Evolutionary conservation across 2,329 filamentous ascomycete species (phyloP).

Genomic region (Macrophomina phaseolina): DNA sequence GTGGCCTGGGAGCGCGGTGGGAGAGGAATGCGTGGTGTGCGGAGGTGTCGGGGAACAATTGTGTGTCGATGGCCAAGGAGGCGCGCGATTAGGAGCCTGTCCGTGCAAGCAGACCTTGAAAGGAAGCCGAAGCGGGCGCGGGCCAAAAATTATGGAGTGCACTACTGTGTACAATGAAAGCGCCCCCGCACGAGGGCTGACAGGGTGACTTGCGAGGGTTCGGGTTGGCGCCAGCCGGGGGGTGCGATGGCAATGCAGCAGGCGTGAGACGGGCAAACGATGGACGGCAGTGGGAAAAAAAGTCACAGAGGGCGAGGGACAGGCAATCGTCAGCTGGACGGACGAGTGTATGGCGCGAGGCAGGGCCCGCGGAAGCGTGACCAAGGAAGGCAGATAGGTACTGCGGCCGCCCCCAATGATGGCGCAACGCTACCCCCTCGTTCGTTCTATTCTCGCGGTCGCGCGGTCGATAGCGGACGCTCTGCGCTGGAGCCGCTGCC

Average conservation of each 20-base stretch:
- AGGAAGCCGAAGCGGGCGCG: slow-evolving; percentile 23
- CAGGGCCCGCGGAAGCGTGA: slow-evolving; percentile 25
- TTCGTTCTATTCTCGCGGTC: slow-evolving; percentile 20
- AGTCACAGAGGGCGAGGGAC: slow-evolving; percentile 13
- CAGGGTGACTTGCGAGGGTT: slow-evolving; percentile 17
- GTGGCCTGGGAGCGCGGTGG: slow-evolving; percentile 1
- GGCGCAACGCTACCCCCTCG: slow-evolving; percentile 5
- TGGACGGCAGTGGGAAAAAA: neutral
- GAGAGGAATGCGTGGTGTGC: slow-evolving; percentile 12
- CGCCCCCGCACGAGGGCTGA: slow-evolving; percentile 27
- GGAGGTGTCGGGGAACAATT: slow-evolving; percentile 16
- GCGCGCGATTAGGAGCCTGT: slow-evolving; percentile 25
- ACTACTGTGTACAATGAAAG: slow-evolving; percentile 29
- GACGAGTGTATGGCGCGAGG: slow-evolving; percentile 15
- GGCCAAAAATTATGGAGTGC: slow-evolving; percentile 29
- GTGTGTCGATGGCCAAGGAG: slow-evolving; percentile 23
- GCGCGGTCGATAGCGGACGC: slow-evolving; percentile 19
- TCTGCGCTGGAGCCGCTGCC: slow-evolving; percentile 5
- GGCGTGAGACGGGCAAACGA: slow-evolving; percentile 7
- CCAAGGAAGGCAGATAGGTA: slow-evolving; percentile 25
- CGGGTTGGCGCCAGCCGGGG: slow-evolving; percentile 10
- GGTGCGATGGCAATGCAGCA: slow-evolving; percentile 13
- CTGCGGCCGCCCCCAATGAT: slow-evolving; percentile 18
- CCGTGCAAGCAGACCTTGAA: slow-evolving; percentile 27
- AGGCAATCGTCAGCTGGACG: slow-evolving; percentile 26